A percentile compares a stretch with the other conserved stretches of the same genome.
These are phyloP conservation scores for Arthrobotrys sphaeroides DNA, from an alignment of 2,329 filamentous ascomycete genomes.

Conservation along the genomic window DNA sequence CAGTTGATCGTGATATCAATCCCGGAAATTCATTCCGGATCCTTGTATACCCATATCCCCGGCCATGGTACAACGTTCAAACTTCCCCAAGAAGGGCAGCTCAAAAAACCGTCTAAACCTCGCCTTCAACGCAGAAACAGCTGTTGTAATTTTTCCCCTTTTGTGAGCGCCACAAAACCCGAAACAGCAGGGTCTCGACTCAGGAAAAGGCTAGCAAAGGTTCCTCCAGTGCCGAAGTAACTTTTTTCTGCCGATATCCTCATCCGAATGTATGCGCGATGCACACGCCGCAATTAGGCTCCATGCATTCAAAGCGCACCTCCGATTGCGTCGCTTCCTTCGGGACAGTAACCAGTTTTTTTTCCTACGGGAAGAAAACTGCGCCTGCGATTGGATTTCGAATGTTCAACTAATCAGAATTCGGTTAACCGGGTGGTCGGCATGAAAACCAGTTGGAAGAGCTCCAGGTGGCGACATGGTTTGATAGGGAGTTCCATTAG, in stretches of 20 bases:
- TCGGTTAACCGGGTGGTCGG: constrained; percentile 37
- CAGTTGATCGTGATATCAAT: not conserved
- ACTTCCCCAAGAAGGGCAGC: constrained; percentile 3
- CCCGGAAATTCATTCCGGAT: not conserved
- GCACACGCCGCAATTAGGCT: not conserved
- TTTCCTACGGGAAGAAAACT: not conserved
- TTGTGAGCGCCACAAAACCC: not conserved
- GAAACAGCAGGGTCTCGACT: not conserved
- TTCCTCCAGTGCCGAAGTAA: not conserved
- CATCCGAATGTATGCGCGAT: constrained; percentile 32
- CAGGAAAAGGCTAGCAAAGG: constrained; percentile 5
- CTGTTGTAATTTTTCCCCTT: constrained; percentile 13
- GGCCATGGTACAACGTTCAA: not conserved
- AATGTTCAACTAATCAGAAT: not conserved
- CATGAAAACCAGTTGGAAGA: constrained; percentile 30
- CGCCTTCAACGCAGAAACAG: constrained; percentile 6
- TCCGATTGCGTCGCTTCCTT: not conserved
- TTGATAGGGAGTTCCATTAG: constrained; percentile 27
- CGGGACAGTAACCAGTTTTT: too few species aligned
- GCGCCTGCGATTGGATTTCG: not conserved
- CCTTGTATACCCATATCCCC: not conserved
- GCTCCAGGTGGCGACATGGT: constrained; percentile 29
- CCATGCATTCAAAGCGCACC: too few species aligned
- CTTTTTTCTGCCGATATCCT: constrained; percentile 47
- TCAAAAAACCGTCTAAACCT: not conserved